Percentiles rank a stretch among this genome's conserved stretches.
Conservation (phyloP, 345 rosid genomes). For the Cardamine resedifolia region DNA sequence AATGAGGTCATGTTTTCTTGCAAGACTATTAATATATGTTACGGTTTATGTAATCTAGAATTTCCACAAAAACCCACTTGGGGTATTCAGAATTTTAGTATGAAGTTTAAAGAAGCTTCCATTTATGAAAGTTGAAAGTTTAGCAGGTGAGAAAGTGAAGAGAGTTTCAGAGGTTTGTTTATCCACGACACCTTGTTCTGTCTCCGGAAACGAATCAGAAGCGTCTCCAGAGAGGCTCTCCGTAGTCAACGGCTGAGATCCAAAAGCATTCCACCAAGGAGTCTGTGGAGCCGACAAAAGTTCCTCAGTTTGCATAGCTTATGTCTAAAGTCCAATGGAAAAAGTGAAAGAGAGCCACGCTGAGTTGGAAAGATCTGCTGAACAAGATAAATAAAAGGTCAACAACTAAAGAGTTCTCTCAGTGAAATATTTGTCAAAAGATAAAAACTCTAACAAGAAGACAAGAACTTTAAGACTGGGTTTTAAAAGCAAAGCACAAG, state of each 20-base stretch:
- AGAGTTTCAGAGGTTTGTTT: slow-evolving; percentile 47
- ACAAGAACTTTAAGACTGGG: neutral
- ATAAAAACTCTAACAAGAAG: neutral
- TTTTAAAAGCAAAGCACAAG: slow-evolving; percentile 2
- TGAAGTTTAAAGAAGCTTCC: neutral
- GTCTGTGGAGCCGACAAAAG: slow-evolving; percentile 47
- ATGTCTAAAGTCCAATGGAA: slow-evolving; percentile 10
- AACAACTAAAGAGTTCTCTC: neutral
- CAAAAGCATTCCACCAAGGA: slow-evolving; percentile 64
- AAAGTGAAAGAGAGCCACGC: neutral
- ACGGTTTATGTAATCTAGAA: neutral
- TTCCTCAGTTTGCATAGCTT: slow-evolving; percentile 78
- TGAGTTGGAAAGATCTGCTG: slow-evolving; percentile 25
- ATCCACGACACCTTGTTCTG: slow-evolving; percentile 41
- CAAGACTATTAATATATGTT: neutral
- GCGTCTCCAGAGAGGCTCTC: slow-evolving; percentile 45
- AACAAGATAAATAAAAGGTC: slow-evolving; percentile 16
- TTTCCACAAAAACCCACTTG: neutral
- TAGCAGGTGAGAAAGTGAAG: slow-evolving; percentile 61
- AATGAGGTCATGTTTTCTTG: slow-evolving; percentile 7
- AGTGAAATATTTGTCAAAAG: neutral
- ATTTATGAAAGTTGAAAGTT: neutral
- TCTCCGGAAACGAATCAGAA: slow-evolving; percentile 46
- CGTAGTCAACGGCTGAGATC: slow-evolving; percentile 51
- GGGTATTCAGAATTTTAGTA: neutral